Evolutionary conservation across 352 stramenopile genomes (phyloP), one percentile per base, ranked within the genome.

Genomic region (Globisporangium irregulare): DNA sequence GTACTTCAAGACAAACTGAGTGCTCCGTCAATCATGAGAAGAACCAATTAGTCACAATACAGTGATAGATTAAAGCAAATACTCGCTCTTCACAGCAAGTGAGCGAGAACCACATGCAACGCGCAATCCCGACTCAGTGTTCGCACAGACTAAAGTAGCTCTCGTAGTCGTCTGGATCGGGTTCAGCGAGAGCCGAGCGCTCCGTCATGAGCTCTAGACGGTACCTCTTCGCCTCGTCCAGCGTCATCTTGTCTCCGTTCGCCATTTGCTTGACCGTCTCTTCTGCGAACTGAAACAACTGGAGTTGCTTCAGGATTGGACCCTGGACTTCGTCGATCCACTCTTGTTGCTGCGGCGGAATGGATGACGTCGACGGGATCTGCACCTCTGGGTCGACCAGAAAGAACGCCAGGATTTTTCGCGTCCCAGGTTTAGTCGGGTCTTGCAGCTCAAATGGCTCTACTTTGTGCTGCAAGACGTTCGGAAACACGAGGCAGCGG

Each of bases 361-460:
- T 79, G 14, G 73, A 62, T 0, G 67, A 66, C 1, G 73, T 85
- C 34, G 76, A 86, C 20, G 72, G 66, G 20, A 82, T 71, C 7
- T 59, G 29, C 5, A 58, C 66, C 1, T 68, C 46, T 6, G 74
- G 78, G 25, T 89, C 70, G 20, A 89, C 51, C 9, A 86, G 62
- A 51, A 89, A 87, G 55, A 86, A 81, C 15, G 66, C 75, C 20
- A 84, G 25, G 68, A 87, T 86, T 54, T 84, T 85, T 50, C 74
- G 76, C 12, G 65, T 50, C n/a, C 78, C 78, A 9, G 74, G 67
- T 34, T 73, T 68, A 8, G 41, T 74, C 14, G 62, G 25, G 59
- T 82, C 76, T 10, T 59, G 46, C 10, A 89, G 60, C 67, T 82
- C 64, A 43, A 87, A 87, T 9, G 79, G 75, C 53, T 79, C 71